Evolutionary conservation across 2,329 filamentous ascomycete genomes (phyloP), one percentile per base, ranked within the genome.

Genomic region (Exophiala aquamarina): DNA sequence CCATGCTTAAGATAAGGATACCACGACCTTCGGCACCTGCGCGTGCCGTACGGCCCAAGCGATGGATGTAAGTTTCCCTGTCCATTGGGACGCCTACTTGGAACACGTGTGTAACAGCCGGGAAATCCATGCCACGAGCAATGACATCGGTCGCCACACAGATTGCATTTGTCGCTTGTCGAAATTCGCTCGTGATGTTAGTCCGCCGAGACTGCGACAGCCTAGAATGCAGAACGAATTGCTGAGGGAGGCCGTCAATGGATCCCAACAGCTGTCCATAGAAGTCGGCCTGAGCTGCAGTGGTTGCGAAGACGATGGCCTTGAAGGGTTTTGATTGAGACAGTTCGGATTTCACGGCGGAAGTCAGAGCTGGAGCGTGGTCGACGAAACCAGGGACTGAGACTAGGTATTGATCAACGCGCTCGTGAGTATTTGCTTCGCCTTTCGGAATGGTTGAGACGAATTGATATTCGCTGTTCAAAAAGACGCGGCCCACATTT

Each of bases 241-340:
- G 48, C 58, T 43, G 57, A 59, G 37, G 66, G 62, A 15, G 70
- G 48, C 15, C 64, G 56, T 41, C 63, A 60, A 10, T 44, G 44
- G 29, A 19, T 59, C 61, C 39, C 81, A 89, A 81, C 17, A 85
- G 69, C 10, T 77, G 71, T 18, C 76, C 70, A 18, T 81, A 81
- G 37, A 89, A 72, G 46, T 83, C 75, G 34, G 89, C 87, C 54
- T 86, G 77, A n/a, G 82, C 79, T 0, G 89, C 94, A 17, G 86
- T 89, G 60, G 88, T 87, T 65, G 92, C 85, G 72, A 95, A 98
- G 33, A 95, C 74, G 50, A 98, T 94, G 14, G 89, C 89, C 76
- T 97, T 97, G 79, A 97, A 95, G 43, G 36, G 45, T 56, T 41
- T 68, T 64, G 54, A 75, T 72, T 48, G 75, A 19, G 50, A 33